Conservation (phyloP, 2,329 filamentous ascomycete genomes). For the Colletotrichum sp. region DNA sequence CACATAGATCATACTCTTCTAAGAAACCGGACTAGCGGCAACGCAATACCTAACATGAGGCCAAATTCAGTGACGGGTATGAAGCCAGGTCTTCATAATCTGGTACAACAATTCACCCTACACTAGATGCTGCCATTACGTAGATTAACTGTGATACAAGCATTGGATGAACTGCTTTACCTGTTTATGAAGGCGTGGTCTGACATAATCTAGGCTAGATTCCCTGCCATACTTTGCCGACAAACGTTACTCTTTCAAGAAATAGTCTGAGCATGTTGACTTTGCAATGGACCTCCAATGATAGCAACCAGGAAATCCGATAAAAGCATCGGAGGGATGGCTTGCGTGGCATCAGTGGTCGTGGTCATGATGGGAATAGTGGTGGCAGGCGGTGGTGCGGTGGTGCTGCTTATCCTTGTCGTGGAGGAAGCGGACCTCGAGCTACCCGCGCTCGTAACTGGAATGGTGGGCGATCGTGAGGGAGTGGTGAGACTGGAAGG, state of each 20-base stretch:
- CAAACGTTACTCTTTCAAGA: too few relatives aligned
- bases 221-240: too few relatives aligned
- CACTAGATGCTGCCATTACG: not conserved
- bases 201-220: too few relatives aligned
- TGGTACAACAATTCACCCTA: not conserved
- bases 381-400: not conserved
- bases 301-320: not conserved
- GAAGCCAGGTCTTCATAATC: not conserved
- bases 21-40: not conserved
- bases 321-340: not conserved
- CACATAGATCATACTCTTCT: fast-evolving
- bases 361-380: not conserved
- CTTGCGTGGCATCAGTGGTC: not conserved
- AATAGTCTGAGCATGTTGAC: not conserved
- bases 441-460: not conserved
- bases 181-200: not conserved
- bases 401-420: not conserved
- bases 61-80: not conserved
- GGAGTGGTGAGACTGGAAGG: fast-evolving
- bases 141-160: not conserved
- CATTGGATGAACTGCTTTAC: not conserved
- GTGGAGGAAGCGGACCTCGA: not conserved
- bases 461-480: fast-evolving
- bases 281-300: not conserved
- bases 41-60: not conserved